Percentiles rank a stretch among this genome's conserved stretches.
phyloP scores from a whole-genome alignment of 2,329 filamentous ascomycete species.

The Trichoderma sp. region DNA sequence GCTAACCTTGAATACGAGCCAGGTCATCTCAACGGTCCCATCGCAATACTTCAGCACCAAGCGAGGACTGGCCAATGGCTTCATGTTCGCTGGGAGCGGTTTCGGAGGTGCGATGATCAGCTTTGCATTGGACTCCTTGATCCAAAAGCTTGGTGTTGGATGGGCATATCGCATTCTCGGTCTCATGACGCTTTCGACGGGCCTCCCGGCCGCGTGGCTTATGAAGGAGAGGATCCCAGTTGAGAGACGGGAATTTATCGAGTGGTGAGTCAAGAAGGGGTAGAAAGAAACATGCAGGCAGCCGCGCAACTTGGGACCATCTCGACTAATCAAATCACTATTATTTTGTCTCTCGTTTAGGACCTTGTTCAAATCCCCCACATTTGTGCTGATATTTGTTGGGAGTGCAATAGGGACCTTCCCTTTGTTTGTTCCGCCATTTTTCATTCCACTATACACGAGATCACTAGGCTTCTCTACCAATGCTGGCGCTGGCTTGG shows the following conservation, averaged over 20 bases:
- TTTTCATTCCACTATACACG: conserved; percentile 55
- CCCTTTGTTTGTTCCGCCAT: conserved; percentile 56
- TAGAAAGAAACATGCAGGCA: background rate
- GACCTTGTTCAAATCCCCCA: conserved; percentile 48
- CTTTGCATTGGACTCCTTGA: conserved; percentile 43
- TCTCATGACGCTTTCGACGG: conserved; percentile 47
- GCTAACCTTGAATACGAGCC: background rate
- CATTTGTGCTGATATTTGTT: conserved; percentile 50
- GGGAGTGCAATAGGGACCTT: conserved; percentile 55
- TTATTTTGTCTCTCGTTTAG: conserved; percentile 18
- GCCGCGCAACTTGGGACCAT: too few species aligned
- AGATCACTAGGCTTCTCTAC: conserved; percentile 49
- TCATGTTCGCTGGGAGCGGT: conserved; percentile 48
- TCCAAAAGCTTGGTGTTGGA: conserved; percentile 37
- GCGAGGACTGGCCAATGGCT: conserved; percentile 49
- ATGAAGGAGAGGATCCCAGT: conserved; percentile 43
- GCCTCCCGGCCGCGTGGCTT: conserved; percentile 50
- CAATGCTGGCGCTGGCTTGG: conserved; percentile 49
- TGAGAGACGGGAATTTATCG: conserved; percentile 39
- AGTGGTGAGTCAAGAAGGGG: background rate
- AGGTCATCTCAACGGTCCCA: conserved; percentile 43
- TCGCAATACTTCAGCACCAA: conserved; percentile 50
- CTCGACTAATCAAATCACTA: background rate
- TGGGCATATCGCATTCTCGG: conserved; percentile 54
- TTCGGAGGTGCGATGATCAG: conserved; percentile 48